Percentiles rank a stretch among this genome's conserved stretches.
These are phyloP conservation scores for Didymella pinodella DNA, from an alignment of 2,329 filamentous ascomycete genomes.

Conservation along the genomic window DNA sequence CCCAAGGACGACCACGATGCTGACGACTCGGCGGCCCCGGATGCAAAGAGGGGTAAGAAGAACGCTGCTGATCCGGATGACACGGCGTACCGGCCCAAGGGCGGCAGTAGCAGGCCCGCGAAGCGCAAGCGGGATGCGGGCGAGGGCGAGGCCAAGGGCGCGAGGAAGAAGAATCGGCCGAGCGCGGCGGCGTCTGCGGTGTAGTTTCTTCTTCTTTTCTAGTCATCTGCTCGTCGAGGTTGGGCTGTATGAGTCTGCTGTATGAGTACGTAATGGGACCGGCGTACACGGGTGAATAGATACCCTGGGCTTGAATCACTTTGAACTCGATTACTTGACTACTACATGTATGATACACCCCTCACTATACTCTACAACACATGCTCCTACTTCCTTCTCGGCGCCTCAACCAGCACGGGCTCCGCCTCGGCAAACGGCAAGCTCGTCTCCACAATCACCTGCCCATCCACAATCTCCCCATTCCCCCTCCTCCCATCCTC, in stretches of 20 bases:
- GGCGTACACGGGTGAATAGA: constrained; percentile 23
- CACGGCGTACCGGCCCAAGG: constrained; percentile 58
- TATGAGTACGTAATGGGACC: constrained; percentile 2
- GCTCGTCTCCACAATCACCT: constrained; percentile 50
- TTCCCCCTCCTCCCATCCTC: constrained; percentile 65
- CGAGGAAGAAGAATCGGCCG: constrained; percentile 46
- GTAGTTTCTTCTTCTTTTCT: not conserved
- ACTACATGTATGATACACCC: constrained; percentile 16
- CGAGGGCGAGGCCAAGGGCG: constrained; percentile 38
- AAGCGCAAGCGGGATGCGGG: constrained; percentile 56
- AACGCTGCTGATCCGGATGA: constrained; percentile 52
- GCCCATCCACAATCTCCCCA: constrained; percentile 65
- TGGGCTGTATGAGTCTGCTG: not conserved
- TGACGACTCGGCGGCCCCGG: constrained; percentile 51
- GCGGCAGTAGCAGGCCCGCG: constrained; percentile 53
- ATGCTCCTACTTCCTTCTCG: constrained; percentile 20
- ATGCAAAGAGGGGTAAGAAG: constrained; percentile 42
- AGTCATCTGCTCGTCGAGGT: too few relatives aligned
- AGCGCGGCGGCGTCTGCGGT: constrained; percentile 26
- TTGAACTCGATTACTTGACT: too few relatives aligned
- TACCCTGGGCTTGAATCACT: constrained; percentile 17
- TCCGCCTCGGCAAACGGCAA: constrained; percentile 37
- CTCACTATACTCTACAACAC: not conserved
- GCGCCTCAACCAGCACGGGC: constrained; percentile 30
- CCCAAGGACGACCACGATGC: constrained; percentile 52